Base-by-base conservation (phyloP, 2,329 filamentous ascomycete species). In the Colletotrichum sp. region DNA sequence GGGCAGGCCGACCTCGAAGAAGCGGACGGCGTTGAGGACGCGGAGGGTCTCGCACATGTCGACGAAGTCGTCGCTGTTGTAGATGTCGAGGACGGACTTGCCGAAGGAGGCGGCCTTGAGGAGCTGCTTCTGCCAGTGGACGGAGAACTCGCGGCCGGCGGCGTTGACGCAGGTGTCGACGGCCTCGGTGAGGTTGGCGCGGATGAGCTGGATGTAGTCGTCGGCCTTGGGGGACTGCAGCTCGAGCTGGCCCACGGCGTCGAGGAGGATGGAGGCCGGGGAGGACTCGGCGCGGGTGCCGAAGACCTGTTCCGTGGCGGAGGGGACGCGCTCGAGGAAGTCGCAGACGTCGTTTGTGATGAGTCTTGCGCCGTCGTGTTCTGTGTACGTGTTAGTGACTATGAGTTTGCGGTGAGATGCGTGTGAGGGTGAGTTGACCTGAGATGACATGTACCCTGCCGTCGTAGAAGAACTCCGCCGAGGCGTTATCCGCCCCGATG, bases 61-160 rank as follows among this genome's bases (percentile, higher is more conserved):
- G 70, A 99, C 97, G 85, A 99, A 99, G 79, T 99, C 96, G 81
- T 99, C 97, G 82, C 96, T 98, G 84, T 97, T 98, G 86, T 99
- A 99, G 15, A 99, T 93, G 81, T 99, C 97, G 5, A 99, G 90
- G 0, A 99, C 97, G 0, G 97, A 99, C 84, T 99, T 99, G 77
- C 97, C 97, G 83, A 98, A 99, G 0, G 96, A 99, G 0, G 97
- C 97, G 8, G 97, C 97, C 83, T 98, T 98, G n/a, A 99, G 89
- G 2, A 99, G 89, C 80, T 98, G 93, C 83, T 99, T 99, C 82
- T 99, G 97, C 95, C 96, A 98, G 81, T 96, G 93, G 3, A 94
- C 89, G 80, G 93, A 95, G 83, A 96, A 98, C 84, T 99, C 97
- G 75, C 98, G 93, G 3, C 96, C 97, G 9, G 97, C 96, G 48